These are phyloP conservation scores for Pelargonium citronellum DNA, from an alignment of 441 rosid genomes.

Conservation along the genomic window DNA sequence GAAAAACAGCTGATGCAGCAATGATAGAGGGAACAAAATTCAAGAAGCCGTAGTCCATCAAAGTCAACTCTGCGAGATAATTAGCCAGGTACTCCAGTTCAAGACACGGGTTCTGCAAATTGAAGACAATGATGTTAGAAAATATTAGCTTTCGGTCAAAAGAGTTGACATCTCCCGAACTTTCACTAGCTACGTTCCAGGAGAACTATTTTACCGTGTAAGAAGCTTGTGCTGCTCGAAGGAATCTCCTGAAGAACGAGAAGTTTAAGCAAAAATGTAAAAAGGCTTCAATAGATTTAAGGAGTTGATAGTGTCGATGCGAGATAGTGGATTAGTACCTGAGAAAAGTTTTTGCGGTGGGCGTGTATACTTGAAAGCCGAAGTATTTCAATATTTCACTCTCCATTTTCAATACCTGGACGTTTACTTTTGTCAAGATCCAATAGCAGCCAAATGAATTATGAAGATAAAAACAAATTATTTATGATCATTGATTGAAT, in stretches of 20 bases:
- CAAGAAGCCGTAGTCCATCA: slow-evolving; percentile 46
- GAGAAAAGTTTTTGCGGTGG: slow-evolving; percentile 77
- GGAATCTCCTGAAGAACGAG: slow-evolving; percentile 47
- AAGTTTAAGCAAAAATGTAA: slow-evolving; percentile 6
- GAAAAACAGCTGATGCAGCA: slow-evolving; percentile 69
- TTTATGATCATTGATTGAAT: background rate
- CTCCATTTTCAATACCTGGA: slow-evolving; percentile 85
- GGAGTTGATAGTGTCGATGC: slow-evolving; percentile 9
- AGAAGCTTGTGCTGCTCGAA: slow-evolving; percentile 64
- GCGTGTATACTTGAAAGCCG: slow-evolving; percentile 61
- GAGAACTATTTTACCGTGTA: slow-evolving; percentile 32
- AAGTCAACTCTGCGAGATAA: slow-evolving; percentile 54
- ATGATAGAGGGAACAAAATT: slow-evolving; percentile 52
- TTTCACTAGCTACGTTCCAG: background rate
- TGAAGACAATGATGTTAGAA: background rate
- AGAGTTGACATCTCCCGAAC: background rate
- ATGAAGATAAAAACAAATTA: background rate
- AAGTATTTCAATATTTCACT: slow-evolving; percentile 51
- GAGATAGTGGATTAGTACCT: slow-evolving; percentile 39
- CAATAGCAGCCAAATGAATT: no score
- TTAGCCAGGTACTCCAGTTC: slow-evolving; percentile 56
- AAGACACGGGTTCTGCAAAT: slow-evolving; percentile 47
- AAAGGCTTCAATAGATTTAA: background rate
- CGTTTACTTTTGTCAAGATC: slow-evolving; percentile 12
- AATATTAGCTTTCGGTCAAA: background rate